Conservation (phyloP, 768 basidiomycete genomes). For the Suillus subluteus region DNA sequence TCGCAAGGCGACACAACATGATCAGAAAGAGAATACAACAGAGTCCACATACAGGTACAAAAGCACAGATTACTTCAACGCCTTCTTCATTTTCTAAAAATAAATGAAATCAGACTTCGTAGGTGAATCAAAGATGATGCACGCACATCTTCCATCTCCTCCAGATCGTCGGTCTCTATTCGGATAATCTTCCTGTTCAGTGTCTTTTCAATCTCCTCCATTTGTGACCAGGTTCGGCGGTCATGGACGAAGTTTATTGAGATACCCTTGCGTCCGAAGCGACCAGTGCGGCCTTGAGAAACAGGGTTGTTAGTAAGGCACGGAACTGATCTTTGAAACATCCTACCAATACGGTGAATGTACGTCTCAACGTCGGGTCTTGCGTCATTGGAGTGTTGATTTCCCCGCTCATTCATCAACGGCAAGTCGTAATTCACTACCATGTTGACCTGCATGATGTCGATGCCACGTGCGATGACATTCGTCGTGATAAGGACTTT, state of each 20-base stretch:
- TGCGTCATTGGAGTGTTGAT: constrained; percentile 47
- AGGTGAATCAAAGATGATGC: constrained; percentile 4
- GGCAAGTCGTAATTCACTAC: constrained; percentile 99
- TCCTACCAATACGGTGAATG: constrained; percentile 93
- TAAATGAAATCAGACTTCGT: constrained; percentile 4
- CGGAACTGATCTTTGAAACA: constrained; percentile 2
- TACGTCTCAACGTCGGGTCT: constrained; percentile 95
- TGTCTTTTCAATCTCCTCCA: constrained; percentile 85
- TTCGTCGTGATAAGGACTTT: constrained; percentile 99
- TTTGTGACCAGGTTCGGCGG: constrained; percentile 82
- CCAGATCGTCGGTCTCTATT: constrained; percentile 88
- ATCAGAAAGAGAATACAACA: constrained; percentile 3
- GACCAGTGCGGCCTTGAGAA: constrained; percentile 88
- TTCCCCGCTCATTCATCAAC: constrained; percentile 71
- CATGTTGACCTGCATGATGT: constrained; percentile 99
- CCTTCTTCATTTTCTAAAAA: constrained; percentile 79
- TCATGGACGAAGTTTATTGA: constrained; percentile 98
- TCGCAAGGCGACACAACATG: not conserved
- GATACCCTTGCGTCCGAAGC: constrained; percentile 96
- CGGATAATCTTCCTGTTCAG: constrained; percentile 79
- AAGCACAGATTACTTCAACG: constrained; percentile 54
- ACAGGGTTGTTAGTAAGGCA: constrained; percentile 7
- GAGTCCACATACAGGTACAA: not conserved
- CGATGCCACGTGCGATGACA: constrained; percentile 97
- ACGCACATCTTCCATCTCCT: constrained; percentile 91